Conservation (phyloP, 768 basidiomycete species). For the Leccinum aurantiacum region DNA sequence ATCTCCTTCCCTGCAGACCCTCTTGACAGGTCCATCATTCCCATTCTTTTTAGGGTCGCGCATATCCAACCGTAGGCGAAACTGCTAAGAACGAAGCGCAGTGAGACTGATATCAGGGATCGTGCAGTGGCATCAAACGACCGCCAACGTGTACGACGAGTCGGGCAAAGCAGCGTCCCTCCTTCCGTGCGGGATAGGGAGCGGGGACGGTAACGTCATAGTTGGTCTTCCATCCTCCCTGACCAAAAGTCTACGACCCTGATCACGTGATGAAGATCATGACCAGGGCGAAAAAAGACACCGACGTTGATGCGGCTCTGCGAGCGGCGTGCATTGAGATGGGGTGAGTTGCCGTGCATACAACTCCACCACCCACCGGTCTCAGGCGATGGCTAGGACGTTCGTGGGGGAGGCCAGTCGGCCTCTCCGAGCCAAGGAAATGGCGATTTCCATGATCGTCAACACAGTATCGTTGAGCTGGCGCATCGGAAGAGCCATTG, state of each 20-base stretch:
- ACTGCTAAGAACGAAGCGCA: conserved; percentile 5
- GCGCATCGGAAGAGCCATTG: conserved; percentile 60
- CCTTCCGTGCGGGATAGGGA: conserved; percentile 36
- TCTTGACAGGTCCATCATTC: neutral
- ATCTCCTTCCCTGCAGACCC: neutral
- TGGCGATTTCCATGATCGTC: conserved; percentile 42
- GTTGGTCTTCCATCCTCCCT: conserved; percentile 13
- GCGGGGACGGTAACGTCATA: conserved; percentile 40
- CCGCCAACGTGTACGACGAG: conserved; percentile 31
- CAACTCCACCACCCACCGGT: neutral
- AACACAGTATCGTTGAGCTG: conserved; percentile 61
- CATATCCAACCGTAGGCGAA: conserved; percentile 31
- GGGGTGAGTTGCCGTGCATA: conserved; percentile 34
- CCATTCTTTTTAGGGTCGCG: conserved; percentile 33
- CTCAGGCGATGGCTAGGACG: conserved; percentile 28
- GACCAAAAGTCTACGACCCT: conserved; percentile 4
- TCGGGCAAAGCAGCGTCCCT: conserved; percentile 28
- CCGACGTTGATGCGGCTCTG: conserved; percentile 44
- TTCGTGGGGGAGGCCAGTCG: conserved; percentile 44
- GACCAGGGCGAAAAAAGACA: conserved; percentile 43
- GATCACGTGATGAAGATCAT: conserved; percentile 34
- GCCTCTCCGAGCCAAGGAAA: conserved; percentile 39
- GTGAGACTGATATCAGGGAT: neutral
- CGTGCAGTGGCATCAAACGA: conserved; percentile 32
- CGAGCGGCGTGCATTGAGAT: conserved; percentile 51